phyloP scores from a whole-genome alignment of 1,284 basidiomycete genomes.

The Rhodotorula sp. region DNA sequence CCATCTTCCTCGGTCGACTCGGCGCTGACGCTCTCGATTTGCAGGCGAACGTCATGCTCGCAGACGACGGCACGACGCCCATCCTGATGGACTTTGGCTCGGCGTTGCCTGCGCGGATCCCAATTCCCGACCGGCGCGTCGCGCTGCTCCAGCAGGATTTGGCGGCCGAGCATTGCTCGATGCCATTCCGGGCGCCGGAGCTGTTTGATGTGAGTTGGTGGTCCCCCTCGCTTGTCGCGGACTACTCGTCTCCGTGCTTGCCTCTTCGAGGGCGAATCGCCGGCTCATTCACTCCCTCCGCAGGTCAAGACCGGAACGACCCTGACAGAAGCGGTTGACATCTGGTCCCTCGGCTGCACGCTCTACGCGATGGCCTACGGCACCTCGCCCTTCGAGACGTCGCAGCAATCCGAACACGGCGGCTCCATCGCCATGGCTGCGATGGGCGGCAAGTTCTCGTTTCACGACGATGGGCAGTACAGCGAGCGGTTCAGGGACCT shows the following conservation, averaged over 20 bases:
- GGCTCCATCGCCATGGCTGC: constrained; percentile 95
- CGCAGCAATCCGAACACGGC: constrained; percentile 78
- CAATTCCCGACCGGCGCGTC: constrained; percentile 74
- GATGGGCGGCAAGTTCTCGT: constrained; percentile 77
- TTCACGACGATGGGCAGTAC: constrained; percentile 70
- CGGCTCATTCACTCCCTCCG: too few species aligned
- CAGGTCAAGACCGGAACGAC: constrained; percentile 77
- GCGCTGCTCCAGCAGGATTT: constrained; percentile 88
- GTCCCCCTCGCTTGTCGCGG: neutral
- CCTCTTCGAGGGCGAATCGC: too few species aligned
- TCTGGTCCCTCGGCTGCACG: constrained; percentile 92
- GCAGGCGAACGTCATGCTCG: constrained; percentile 87
- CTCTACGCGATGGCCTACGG: constrained; percentile 88
- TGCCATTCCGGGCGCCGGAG: constrained; percentile 94
- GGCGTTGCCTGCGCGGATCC: constrained; percentile 72
- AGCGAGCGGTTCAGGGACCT: constrained; percentile 74
- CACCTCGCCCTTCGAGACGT: constrained; percentile 75
- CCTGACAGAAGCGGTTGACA: constrained; percentile 91
- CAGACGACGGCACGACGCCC: constrained; percentile 68
- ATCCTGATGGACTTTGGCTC: constrained; percentile 99
- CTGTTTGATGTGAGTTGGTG: constrained; percentile 64
- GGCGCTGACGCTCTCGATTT: neutral
- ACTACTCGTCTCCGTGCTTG: neutral
- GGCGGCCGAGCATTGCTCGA: constrained; percentile 90
- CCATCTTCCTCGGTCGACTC: neutral